A percentile compares a stretch with the other conserved stretches of the same genome.
These are phyloP conservation scores for Prunella vulgaris DNA, from an alignment of 257 asterid genomes.

Conservation along the genomic window DNA sequence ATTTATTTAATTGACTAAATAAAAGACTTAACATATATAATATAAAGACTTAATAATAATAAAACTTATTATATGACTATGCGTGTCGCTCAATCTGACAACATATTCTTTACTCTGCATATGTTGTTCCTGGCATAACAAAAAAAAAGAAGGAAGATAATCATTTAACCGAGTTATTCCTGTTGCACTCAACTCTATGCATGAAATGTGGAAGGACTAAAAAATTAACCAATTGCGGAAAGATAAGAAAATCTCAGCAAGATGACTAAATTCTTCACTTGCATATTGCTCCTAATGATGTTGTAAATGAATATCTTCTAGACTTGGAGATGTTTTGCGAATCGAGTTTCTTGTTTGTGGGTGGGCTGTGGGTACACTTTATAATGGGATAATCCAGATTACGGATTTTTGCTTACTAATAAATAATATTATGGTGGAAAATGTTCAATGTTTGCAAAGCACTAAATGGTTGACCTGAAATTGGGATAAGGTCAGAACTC, in stretches of 20 bases:
- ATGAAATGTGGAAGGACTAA: background rate
- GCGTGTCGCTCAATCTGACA: background rate
- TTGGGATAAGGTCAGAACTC: background rate
- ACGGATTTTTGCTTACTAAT: background rate
- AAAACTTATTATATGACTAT: no score
- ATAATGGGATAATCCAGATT: background rate
- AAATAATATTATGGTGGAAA: background rate
- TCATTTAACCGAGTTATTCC: background rate
- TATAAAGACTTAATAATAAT: no score
- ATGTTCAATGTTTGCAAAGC: background rate
- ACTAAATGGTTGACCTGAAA: background rate
- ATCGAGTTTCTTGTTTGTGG: background rate
- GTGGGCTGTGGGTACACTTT: background rate
- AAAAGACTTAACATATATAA: no score
- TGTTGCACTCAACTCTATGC: background rate
- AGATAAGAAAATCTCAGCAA: background rate
- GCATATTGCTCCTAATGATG: background rate
- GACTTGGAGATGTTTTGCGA: background rate
- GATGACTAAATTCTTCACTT: background rate
- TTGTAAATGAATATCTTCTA: background rate
- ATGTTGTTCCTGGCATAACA: background rate
- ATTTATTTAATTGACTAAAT: no score
- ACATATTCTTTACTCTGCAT: background rate
- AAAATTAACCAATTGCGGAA: background rate
- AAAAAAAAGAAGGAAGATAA: background rate